Percentiles rank a stretch among this genome's conserved stretches.
Evolutionary conservation across 108 stramenopile species (phyloP).

Genomic region (Epithemia pelagica): DNA sequence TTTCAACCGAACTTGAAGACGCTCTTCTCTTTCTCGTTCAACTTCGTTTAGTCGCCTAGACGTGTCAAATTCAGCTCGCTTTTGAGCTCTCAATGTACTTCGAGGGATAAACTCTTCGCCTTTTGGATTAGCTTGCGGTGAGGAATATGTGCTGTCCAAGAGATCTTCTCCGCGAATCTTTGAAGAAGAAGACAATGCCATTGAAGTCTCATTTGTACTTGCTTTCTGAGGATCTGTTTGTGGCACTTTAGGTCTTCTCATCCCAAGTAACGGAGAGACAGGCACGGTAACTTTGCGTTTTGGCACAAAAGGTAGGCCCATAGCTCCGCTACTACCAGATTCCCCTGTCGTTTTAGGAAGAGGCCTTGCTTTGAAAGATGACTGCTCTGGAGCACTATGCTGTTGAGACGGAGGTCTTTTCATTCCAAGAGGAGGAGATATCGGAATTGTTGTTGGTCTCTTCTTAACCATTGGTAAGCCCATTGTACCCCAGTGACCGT

Average conservation of each 20-base stretch:
- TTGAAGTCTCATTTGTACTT: background rate
- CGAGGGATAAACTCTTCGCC: conserved; percentile 17
- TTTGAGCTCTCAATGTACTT: conserved; percentile 37
- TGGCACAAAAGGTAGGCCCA: conserved; percentile 35
- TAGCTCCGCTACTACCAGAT: background rate
- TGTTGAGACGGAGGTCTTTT: conserved; percentile 6
- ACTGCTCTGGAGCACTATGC: background rate
- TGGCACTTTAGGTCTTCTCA: background rate
- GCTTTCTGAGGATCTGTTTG: background rate
- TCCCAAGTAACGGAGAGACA: conserved; percentile 4
- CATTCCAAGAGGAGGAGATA: conserved; percentile 34
- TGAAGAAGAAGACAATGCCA: background rate
- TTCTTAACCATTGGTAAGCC: conserved; percentile 49
- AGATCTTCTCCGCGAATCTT: background rate
- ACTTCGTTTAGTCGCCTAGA: conserved; percentile 14
- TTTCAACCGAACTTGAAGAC: background rate
- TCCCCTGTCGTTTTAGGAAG: background rate
- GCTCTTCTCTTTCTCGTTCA: conserved; percentile 13
- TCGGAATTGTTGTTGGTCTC: conserved; percentile 35
- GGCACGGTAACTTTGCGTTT: conserved; percentile 44
- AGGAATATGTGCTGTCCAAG: background rate
- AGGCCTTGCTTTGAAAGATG: background rate
- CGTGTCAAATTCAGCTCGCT: conserved; percentile 34
- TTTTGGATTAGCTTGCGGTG: background rate
- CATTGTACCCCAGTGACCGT: conserved; percentile 23